phyloP scores from a whole-genome alignment of 805 yeast species.

The Candida bentonensis region DNA sequence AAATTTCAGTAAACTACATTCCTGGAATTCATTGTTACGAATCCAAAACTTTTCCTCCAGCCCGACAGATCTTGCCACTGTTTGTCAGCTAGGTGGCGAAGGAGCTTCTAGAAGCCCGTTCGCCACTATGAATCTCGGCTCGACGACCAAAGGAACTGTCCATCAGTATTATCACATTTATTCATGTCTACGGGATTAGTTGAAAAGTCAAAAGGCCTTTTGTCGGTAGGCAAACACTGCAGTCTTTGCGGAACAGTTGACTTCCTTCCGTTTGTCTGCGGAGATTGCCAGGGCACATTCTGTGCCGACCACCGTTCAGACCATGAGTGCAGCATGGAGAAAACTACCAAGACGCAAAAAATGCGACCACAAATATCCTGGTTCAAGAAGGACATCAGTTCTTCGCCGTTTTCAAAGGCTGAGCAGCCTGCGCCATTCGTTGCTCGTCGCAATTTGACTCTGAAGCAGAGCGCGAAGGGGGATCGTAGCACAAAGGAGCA shows the following conservation, averaged over 20 bases:
- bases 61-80: too few species aligned
- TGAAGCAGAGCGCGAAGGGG: neutral
- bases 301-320: neutral
- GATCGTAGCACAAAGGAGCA: neutral
- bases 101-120: neutral
- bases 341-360: neutral
- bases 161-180: too few species aligned
- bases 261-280: slow-evolving; percentile 1
- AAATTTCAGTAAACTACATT: too few species aligned
- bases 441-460: too few species aligned
- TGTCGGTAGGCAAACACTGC: neutral
- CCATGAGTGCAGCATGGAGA: neutral
- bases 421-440: too few species aligned
- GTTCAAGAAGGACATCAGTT: neutral
- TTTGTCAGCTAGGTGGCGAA: neutral
- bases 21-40: too few species aligned
- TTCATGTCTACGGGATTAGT: neutral
- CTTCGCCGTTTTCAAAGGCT: too few species aligned
- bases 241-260: neutral
- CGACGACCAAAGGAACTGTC: too few species aligned
- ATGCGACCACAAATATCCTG: neutral
- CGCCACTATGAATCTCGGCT: too few species aligned
- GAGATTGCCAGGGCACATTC: neutral
- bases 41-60: too few species aligned
- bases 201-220: neutral